Conservation (phyloP, 345 rosid genomes). For the Populus euphratica region DNA sequence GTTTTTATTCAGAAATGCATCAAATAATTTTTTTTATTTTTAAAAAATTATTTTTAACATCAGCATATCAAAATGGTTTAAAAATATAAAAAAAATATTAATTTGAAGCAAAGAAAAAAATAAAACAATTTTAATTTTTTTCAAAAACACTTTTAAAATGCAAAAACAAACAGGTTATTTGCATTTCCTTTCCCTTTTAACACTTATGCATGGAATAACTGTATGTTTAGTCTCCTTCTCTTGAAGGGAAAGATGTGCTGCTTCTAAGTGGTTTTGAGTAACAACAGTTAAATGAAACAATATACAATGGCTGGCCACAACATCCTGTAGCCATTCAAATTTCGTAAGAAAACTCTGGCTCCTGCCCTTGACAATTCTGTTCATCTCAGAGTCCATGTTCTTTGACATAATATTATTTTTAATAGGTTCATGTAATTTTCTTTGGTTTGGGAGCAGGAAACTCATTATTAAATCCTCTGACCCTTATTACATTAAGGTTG, state of each 20-base stretch:
- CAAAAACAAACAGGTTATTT: background rate
- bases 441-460: slow-evolving; percentile 1
- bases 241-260: background rate
- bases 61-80: too few species aligned
- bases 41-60: too few species aligned
- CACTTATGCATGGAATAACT: background rate
- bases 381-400: background rate
- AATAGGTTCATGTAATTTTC: background rate
- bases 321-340: background rate
- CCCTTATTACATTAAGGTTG: slow-evolving; percentile 14
- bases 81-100: too few species aligned
- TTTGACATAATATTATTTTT: background rate
- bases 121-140: too few species aligned
- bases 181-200: background rate
- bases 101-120: too few species aligned
- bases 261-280: background rate
- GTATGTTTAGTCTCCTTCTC: background rate
- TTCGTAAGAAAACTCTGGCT: background rate
- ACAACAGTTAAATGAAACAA: background rate
- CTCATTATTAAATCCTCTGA: slow-evolving; percentile 1
- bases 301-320: background rate
- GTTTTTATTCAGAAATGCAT: too few species aligned
- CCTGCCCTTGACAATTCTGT: background rate
- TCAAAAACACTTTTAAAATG: too few species aligned
- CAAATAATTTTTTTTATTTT: too few species aligned